Conservation (phyloP, 169 alveolate species). For the Cryptosporidium parvum region DNA sequence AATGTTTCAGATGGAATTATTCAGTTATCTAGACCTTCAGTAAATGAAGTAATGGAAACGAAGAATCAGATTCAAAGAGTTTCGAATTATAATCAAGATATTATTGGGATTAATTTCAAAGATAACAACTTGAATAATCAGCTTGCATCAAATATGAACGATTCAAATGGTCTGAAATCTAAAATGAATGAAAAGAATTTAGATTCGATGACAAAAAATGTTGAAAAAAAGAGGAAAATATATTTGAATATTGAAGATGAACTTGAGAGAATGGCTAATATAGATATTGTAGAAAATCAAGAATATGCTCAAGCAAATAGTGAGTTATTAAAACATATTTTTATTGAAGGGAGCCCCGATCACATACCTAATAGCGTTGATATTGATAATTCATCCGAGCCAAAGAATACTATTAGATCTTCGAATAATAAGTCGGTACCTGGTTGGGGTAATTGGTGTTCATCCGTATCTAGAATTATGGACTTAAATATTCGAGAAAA, state of each 20-base stretch:
- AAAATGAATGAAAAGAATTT: background rate
- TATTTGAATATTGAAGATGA: constrained; percentile 57
- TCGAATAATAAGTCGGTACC: constrained; percentile 5
- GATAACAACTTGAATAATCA: background rate
- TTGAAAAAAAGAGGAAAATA: background rate
- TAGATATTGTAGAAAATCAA: constrained; percentile 8
- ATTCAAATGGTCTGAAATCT: background rate
- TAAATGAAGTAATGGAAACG: constrained; percentile 3
- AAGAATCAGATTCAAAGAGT: background rate
- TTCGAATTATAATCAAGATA: background rate
- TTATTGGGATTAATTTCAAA: background rate
- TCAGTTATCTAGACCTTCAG: constrained; percentile 3
- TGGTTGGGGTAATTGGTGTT: constrained; percentile 75
- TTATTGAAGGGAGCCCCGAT: constrained; percentile 4
- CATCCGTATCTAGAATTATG: background rate
- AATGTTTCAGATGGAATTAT: background rate
- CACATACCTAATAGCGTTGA: background rate
- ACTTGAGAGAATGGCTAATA: constrained; percentile 47
- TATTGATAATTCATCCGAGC: background rate
- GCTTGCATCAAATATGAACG: background rate
- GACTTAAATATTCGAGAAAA: background rate
- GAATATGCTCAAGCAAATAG: background rate
- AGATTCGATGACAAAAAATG: background rate
- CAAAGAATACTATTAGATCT: background rate
- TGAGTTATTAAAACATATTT: constrained; percentile 28